A percentile compares a stretch with the other conserved stretches of the same genome.
These are phyloP conservation scores for Trichoderma virens DNA, from an alignment of 495 filamentous ascomycete genomes.

Conservation along the genomic window DNA sequence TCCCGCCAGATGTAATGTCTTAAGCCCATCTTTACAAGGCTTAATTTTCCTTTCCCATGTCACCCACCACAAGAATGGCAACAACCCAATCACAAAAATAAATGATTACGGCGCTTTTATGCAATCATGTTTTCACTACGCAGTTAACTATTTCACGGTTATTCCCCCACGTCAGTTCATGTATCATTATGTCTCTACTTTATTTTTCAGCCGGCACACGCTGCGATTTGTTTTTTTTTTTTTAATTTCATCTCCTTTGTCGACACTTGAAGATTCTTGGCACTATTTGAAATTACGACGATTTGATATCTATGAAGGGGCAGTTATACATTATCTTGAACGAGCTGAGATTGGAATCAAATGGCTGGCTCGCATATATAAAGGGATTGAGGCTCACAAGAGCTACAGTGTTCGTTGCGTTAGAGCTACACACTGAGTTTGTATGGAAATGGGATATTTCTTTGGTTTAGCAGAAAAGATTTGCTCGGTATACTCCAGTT, in stretches of 20 bases:
- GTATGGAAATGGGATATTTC: neutral
- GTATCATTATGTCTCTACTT: neutral
- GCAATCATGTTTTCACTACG: too few species aligned
- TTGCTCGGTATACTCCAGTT: too few species aligned
- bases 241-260: neutral
- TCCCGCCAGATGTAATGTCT: slow-evolving; percentile 23
- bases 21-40: too few species aligned
- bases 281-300: neutral
- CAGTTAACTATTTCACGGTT: neutral
- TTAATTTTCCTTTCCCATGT: neutral
- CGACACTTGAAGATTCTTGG: neutral
- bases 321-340: neutral
- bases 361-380: neutral
- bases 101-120: neutral
- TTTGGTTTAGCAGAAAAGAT: neutral
- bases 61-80: neutral
- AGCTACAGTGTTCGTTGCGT: neutral
- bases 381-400: neutral
- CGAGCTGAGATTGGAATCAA: neutral
- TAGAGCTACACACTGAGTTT: neutral
- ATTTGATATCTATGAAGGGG: neutral
- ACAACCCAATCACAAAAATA: neutral
- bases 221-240: neutral
- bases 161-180: neutral
- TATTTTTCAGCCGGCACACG: neutral